Conservation (phyloP, 2,329 filamentous ascomycete genomes). For the Apiospora pterosperma region DNA sequence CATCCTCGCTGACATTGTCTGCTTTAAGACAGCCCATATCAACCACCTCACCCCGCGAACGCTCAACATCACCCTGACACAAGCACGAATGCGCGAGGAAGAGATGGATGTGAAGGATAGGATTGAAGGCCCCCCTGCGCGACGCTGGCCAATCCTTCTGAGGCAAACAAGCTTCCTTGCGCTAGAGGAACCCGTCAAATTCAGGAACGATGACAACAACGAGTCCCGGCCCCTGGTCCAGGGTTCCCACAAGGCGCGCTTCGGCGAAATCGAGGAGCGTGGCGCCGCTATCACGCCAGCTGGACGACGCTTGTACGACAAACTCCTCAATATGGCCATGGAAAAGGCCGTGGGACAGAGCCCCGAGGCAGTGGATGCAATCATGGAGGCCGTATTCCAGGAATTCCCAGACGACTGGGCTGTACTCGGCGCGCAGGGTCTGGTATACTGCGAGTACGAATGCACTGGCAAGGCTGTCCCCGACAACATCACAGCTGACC, state of each 20-base stretch:
- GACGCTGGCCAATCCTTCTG: slow-evolving; percentile 42
- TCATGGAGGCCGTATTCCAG: no score
- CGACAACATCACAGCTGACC: no score
- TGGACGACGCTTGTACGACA: slow-evolving; percentile 44
- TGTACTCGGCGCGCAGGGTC: slow-evolving; percentile 27
- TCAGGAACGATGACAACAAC: slow-evolving; percentile 16
- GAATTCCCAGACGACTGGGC: slow-evolving; percentile 40
- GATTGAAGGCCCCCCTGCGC: slow-evolving; percentile 49
- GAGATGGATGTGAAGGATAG: slow-evolving; percentile 43
- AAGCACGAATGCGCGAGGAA: slow-evolving; percentile 36
- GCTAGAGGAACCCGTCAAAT: slow-evolving; percentile 43
- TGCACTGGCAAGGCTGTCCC: slow-evolving; percentile 14
- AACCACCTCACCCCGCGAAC: slow-evolving; percentile 52
- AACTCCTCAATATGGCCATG: slow-evolving; percentile 31
- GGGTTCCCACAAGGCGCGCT: slow-evolving; percentile 44
- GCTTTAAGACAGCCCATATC: slow-evolving; percentile 39
- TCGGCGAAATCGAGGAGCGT: slow-evolving; percentile 52
- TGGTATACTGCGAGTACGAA: slow-evolving; percentile 38
- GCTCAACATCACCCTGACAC: slow-evolving; percentile 43
- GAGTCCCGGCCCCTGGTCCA: slow-evolving; percentile 13
- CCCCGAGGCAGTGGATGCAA: not conserved
- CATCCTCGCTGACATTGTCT: slow-evolving; percentile 37
- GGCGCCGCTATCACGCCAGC: slow-evolving; percentile 45
- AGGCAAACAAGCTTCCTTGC: slow-evolving; percentile 53
- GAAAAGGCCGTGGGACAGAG: slow-evolving; percentile 12